Conservation (phyloP, 208 protist genomes). For the Jaenimonas drosophilae region DNA sequence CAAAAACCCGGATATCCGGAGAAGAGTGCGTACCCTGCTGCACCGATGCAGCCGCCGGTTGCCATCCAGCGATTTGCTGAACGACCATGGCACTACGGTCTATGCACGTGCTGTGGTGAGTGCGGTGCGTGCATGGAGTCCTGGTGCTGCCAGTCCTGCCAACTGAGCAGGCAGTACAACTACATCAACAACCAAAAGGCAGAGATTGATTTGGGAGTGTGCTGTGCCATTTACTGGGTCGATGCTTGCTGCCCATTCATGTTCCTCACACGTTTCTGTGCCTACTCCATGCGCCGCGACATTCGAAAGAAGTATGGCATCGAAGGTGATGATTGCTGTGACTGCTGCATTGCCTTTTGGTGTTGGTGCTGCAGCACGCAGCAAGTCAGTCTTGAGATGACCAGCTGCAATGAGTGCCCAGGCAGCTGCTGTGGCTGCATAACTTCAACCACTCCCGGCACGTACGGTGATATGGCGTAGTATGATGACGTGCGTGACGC, state of each 20-base stretch:
- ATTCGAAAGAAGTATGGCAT: conserved; percentile 3
- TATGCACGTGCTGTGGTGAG: too few species aligned
- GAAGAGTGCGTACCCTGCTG: too few species aligned
- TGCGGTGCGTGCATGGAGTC: conserved; percentile 15
- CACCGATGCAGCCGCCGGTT: too few species aligned
- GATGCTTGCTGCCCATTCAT: too few species aligned
- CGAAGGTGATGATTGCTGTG: background rate
- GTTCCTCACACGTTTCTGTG: background rate
- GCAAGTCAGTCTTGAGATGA: conserved; percentile 3
- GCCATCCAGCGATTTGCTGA: too few species aligned
- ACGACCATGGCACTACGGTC: too few species aligned
- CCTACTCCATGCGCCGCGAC: background rate
- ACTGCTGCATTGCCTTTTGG: background rate
- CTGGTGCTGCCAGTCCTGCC: conserved; percentile 32
- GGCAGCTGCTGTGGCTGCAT: conserved; percentile 1
- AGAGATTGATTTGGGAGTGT: too few species aligned
- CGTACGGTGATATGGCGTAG: too few species aligned
- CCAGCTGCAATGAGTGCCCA: conserved; percentile 1
- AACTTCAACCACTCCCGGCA: too few species aligned
- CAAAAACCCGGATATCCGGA: too few species aligned
- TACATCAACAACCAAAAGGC: conserved; percentile 10
- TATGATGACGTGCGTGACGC: too few species aligned
- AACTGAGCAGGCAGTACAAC: conserved; percentile 39
- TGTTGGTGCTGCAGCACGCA: conserved; percentile 2
- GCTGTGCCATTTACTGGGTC: too few species aligned